phyloP scores from a whole-genome alignment of 352 stramenopile genomes.

The Pythium insidiosum region DNA sequence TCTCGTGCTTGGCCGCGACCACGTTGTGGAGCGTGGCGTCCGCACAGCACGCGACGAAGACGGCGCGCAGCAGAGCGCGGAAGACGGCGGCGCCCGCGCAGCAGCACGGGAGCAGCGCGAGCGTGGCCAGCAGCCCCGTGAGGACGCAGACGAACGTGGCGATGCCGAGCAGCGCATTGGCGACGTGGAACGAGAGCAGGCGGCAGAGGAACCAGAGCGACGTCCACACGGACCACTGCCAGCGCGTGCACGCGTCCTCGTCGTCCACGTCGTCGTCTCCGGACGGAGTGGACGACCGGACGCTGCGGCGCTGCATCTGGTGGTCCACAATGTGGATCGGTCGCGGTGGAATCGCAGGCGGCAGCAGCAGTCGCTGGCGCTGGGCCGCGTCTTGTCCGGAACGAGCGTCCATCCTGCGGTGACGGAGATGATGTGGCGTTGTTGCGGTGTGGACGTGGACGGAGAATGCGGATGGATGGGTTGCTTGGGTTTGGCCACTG shows the following conservation, averaged over 20 bases:
- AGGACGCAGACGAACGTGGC: conserved; percentile 12
- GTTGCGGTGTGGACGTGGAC: no score
- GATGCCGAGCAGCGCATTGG: conserved; percentile 12
- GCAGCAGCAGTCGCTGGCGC: no score
- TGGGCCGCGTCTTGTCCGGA: no score
- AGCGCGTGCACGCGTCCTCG: not conserved
- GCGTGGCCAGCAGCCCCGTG: conserved; percentile 11
- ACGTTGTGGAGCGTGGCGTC: conserved; percentile 51
- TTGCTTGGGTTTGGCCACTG: no score
- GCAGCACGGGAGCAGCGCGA: conserved; percentile 41
- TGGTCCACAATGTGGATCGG: no score
- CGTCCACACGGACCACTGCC: not conserved
- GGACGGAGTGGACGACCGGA: not conserved
- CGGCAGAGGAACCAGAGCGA: conserved; percentile 7
- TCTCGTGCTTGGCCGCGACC: conserved; percentile 13
- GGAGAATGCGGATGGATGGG: no score
- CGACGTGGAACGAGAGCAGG: conserved; percentile 14
- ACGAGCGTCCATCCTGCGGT: no score
- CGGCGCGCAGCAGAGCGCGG: conserved; percentile 22
- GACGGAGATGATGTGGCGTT: no score
- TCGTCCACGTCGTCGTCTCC: not conserved
- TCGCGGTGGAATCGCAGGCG: no score
- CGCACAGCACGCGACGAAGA: conserved; percentile 27
- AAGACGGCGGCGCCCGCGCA: conserved; percentile 42
- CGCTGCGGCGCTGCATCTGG: not conserved